Evolutionary conservation across 108 stramenopile species (phyloP).

Genomic region (Skeletonema tropicum): DNA sequence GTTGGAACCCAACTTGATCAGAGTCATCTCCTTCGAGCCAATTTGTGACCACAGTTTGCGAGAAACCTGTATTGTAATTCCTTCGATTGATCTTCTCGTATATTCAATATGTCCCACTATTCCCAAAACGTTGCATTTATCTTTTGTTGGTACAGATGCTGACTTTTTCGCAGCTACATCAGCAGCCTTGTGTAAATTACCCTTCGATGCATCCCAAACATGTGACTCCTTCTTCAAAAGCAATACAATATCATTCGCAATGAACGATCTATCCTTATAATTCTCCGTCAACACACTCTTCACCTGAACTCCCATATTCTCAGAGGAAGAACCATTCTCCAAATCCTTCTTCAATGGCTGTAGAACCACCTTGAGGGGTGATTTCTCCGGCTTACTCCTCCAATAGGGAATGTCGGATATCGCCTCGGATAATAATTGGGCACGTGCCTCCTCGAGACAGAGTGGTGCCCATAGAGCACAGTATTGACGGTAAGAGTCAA

Average conservation of each 20-base stretch:
- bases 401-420: slow-evolving; percentile 42
- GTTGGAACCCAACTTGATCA: slow-evolving; percentile 75
- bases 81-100: slow-evolving; percentile 56
- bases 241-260: slow-evolving; percentile 41
- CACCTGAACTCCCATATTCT: slow-evolving; percentile 35
- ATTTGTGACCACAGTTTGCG: slow-evolving; percentile 66
- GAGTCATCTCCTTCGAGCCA: slow-evolving; percentile 52
- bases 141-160: not conserved
- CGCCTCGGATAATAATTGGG: slow-evolving; percentile 74
- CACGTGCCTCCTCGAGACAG: slow-evolving; percentile 71
- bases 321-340: slow-evolving; percentile 20
- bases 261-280: slow-evolving; percentile 42
- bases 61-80: slow-evolving; percentile 65
- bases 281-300: slow-evolving; percentile 11
- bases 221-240: slow-evolving; percentile 29
- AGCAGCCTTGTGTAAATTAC: slow-evolving; percentile 28
- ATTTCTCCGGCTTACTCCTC: slow-evolving; percentile 34
- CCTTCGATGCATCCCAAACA: slow-evolving; percentile 39
- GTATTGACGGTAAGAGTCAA: slow-evolving; percentile 76
- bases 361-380: slow-evolving; percentile 27
- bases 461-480: slow-evolving; percentile 80
- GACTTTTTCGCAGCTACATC: slow-evolving; percentile 18
- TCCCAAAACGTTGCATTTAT: slow-evolving; percentile 24
- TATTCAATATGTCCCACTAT: slow-evolving; percentile 74
- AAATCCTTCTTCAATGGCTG: slow-evolving; percentile 45